Evolutionary conservation across 2,329 filamentous ascomycete species (phyloP), one percentile per base, ranked within the genome.

Genomic region (Hirsutella thompsonii): DNA sequence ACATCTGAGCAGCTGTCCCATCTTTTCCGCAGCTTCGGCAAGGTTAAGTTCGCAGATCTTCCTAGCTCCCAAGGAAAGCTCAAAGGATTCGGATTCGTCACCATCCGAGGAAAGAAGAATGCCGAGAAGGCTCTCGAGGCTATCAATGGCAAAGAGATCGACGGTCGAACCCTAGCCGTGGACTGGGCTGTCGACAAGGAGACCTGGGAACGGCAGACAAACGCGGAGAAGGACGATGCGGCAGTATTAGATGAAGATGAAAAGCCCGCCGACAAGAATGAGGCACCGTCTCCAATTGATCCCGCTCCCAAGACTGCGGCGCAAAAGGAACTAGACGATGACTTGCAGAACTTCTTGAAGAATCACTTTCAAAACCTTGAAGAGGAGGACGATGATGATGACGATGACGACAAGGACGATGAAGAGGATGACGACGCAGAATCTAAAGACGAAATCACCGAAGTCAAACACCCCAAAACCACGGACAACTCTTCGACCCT

Each of bases 121-220:
- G 90, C 92, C 0, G 85, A 96, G 60, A 87, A 80, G 58, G 92
- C 92, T 2, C 70, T 98, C 43, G 78, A 82, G 44, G 78, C 72
- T 19, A 69, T 96, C 50, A 98, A 96, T 61, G 92, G 90, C 44
- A 95, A 86, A 58, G 77, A 83, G 46, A 72, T 98, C 18, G 89
- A 94, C 57, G 92, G 89, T 2, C 76, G 92, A 52, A 83, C 81
- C 8, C 62, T 98, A 45, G 92, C 90, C 21, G 92, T 98, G 6
- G 92, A 98, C 63, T 98, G 87, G 86, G 90, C 93, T 26, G 88
- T 96, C 3, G 87, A 95, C 45, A 94, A 93, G 65, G 73, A 81
- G 34, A 79, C 81, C 6, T 98, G 87, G 87, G 75, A 89, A 46
- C 71, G 78, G 46, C 68, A 79, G 47, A 70, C 78, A 23, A 52